Conservation (phyloP, 345 rosid genomes). For the Mercurialis annua region DNA sequence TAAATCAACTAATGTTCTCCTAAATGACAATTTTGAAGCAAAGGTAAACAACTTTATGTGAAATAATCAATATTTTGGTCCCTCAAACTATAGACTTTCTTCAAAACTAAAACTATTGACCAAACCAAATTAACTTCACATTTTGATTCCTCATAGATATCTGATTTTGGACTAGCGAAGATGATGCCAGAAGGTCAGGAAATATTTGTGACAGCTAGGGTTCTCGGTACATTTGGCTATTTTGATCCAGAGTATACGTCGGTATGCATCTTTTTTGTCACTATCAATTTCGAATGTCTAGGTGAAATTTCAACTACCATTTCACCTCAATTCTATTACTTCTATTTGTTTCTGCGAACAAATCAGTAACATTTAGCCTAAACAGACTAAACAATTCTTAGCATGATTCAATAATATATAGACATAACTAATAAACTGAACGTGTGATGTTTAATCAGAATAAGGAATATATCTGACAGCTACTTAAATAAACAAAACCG, state of each 20-base stretch:
- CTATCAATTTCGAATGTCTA: neutral
- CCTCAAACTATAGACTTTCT: neutral
- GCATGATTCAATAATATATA: neutral
- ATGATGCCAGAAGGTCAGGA: slow-evolving; percentile 95
- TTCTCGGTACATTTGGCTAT: slow-evolving; percentile 96
- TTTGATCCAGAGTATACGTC: slow-evolving; percentile 97
- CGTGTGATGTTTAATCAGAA: neutral
- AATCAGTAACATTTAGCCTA: neutral
- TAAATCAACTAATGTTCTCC: slow-evolving; percentile 86
- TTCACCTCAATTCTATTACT: neutral
- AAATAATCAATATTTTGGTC: neutral
- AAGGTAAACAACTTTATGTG: slow-evolving; percentile 44
- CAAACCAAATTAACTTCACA: slow-evolving; percentile 17
- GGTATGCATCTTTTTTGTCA: slow-evolving; percentile 36
- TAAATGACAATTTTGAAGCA: slow-evolving; percentile 67
- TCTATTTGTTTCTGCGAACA: neutral
- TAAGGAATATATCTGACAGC: neutral
- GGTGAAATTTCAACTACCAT: neutral
- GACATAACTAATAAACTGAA: neutral
- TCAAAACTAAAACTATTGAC: neutral
- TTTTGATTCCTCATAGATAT: slow-evolving; percentile 46
- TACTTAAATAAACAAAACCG: neutral
- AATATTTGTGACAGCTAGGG: slow-evolving; percentile 73
- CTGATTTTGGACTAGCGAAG: slow-evolving; percentile 96
- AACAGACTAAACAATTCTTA: neutral